Evolutionary conservation across 257 asterid species (phyloP).

Genomic region (Haberlea rhodopensis): DNA sequence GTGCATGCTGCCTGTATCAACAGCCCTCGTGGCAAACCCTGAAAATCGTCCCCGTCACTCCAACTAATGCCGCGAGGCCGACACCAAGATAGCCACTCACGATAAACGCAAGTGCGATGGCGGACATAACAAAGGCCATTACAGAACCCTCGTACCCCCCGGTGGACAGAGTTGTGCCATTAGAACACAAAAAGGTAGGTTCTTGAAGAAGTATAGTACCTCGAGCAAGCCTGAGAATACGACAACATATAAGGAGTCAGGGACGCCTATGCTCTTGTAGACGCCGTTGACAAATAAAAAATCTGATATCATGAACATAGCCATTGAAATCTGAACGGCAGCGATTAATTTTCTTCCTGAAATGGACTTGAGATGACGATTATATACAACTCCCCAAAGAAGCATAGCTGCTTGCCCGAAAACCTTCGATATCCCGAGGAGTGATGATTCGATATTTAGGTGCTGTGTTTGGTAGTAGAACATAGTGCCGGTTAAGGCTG

Average conservation of each 20-base stretch:
- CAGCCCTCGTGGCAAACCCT: conserved; percentile 57
- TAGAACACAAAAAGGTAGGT: conserved; percentile 70
- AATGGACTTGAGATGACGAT: conserved; percentile 54
- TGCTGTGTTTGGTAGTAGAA: conserved; percentile 91
- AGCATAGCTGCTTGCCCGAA: conserved; percentile 91
- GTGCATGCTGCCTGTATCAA: conserved; percentile 77
- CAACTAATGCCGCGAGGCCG: conserved; percentile 56
- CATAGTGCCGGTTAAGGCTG: conserved; percentile 88
- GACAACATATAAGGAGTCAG: conserved; percentile 67
- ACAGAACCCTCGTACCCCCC: conserved; percentile 97
- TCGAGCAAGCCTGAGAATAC: conserved; percentile 79
- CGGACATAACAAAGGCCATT: conserved; percentile 91
- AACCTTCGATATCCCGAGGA: conserved; percentile 86
- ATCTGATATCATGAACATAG: conserved; percentile 68
- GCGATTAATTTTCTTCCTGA: conserved; percentile 66
- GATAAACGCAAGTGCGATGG: conserved; percentile 68
- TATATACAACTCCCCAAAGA: conserved; percentile 75
- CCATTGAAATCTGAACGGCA: conserved; percentile 67
- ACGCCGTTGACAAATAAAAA: conserved; percentile 71
- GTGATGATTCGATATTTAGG: conserved; percentile 68
- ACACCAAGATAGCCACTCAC: conserved; percentile 89
- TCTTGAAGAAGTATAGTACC: conserved; percentile 73
- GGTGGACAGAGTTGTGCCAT: conserved; percentile 89
- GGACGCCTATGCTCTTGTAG: conserved; percentile 58
- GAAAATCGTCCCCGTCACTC: conserved; percentile 71